phyloP scores from a whole-genome alignment of 1,284 basidiomycete species.

The Microbotryum silenes-acaulis region DNA sequence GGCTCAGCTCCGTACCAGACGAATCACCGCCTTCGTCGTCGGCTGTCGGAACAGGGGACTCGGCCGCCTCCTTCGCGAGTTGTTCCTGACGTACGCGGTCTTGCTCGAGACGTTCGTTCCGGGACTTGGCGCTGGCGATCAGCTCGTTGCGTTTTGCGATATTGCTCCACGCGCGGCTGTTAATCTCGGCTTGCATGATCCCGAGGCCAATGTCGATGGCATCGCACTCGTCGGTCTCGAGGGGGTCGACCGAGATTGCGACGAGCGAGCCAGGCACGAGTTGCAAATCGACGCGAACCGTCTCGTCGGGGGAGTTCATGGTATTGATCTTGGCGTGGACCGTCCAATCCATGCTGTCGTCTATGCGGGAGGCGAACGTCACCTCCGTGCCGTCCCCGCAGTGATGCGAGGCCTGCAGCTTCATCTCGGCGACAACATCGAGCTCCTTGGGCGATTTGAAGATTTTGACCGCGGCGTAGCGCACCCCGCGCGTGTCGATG shows the following conservation, averaged over 20 bases:
- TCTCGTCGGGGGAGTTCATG: conserved; percentile 10
- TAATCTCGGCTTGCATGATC: conserved; percentile 16
- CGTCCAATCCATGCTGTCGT: conserved; percentile 4
- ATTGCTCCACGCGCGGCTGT: conserved; percentile 21
- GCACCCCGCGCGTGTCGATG: conserved; percentile 10
- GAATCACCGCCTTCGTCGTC: not conserved
- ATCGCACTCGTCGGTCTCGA: conserved; percentile 26
- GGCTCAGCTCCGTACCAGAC: not conserved
- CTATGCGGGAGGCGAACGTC: conserved; percentile 5
- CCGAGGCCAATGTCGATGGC: conserved; percentile 15
- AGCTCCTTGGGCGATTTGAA: conserved; percentile 18
- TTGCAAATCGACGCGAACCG: conserved; percentile 9
- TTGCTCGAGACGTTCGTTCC: no score
- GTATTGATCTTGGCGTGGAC: conserved; percentile 14
- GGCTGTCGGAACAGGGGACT: not conserved
- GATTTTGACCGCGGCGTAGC: conserved; percentile 17
- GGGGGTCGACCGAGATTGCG: conserved; percentile 19
- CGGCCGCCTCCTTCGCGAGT: not conserved
- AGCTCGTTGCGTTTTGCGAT: conserved; percentile 14
- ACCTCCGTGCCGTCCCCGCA: conserved; percentile 28
- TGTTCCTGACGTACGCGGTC: no score
- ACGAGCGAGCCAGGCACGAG: conserved; percentile 17
- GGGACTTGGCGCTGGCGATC: not conserved
- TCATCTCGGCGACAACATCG: conserved; percentile 19
- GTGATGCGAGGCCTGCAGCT: conserved; percentile 16